These are phyloP conservation scores for Alternaria infectoria DNA, from an alignment of 2,329 filamentous ascomycete species.

Conservation along the genomic window DNA sequence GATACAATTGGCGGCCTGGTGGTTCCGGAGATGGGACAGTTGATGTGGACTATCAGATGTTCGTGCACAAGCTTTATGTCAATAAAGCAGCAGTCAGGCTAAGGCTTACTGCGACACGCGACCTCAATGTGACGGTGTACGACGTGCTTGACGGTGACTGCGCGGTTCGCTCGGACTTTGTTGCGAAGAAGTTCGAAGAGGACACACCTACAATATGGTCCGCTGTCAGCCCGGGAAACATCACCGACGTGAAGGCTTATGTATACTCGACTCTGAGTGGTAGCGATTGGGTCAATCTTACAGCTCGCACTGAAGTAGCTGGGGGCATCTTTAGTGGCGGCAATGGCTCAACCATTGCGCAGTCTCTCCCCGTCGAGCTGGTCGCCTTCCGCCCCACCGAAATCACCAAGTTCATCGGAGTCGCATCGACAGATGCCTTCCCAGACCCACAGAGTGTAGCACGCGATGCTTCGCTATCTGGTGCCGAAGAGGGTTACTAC, in stretches of 20 bases:
- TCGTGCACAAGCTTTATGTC: conserved; percentile 68
- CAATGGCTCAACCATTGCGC: conserved; percentile 70
- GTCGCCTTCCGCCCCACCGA: conserved; percentile 60
- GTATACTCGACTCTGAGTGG: conserved; percentile 60
- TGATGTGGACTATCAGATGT: conserved; percentile 68
- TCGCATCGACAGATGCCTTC: conserved; percentile 73
- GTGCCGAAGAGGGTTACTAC: conserved; percentile 61
- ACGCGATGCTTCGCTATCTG: conserved; percentile 60
- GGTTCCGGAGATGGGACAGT: conserved; percentile 54
- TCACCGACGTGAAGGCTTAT: conserved; percentile 68
- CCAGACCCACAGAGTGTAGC: conserved; percentile 62
- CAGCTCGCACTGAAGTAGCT: conserved; percentile 53
- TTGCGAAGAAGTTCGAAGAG: conserved; percentile 61
- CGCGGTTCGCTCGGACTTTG: conserved; percentile 68
- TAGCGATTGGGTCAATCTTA: conserved; percentile 53
- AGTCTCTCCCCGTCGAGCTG: conserved; percentile 62
- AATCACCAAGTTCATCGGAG: conserved; percentile 71
- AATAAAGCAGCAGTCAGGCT: conserved; percentile 68
- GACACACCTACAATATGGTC: conserved; percentile 64
- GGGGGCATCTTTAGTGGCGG: conserved; percentile 55
- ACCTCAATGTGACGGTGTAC: conserved; percentile 64
- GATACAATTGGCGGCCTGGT: conserved; percentile 69
- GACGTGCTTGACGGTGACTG: conserved; percentile 72
- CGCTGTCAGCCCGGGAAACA: conserved; percentile 67
- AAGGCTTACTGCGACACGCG: conserved; percentile 61